Base-by-base conservation (phyloP, 306 rosid species). In the Quercus engelmannii region DNA sequence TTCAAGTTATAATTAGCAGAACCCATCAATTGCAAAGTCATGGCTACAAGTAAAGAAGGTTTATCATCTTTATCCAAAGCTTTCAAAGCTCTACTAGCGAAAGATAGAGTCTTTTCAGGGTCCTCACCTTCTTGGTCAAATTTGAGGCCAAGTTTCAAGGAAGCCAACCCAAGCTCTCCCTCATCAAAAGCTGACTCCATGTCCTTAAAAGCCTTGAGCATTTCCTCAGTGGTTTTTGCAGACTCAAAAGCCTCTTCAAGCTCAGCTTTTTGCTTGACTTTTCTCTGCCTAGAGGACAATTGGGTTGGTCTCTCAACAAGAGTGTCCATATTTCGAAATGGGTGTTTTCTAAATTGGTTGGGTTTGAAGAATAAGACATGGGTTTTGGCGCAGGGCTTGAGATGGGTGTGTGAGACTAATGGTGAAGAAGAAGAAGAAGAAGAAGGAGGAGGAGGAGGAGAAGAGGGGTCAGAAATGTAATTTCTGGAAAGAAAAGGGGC, bases 41-140 rank as follows among this genome's bases (percentile, higher is more conserved):
- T 92, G 18, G 97, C 93, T 89, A 88, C 83, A 58, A 80, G 87
- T 14, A 94, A 71, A 73, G 93, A 85, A 75, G 86, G 86, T 35
- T 81, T 85, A 74, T 78, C 83, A 62, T 90, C 93, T 28, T 67
- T 86, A 38, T 87, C 93, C 76, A 94, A 88, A 33, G 91, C 89
- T 58, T 85, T 88, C 79, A 92, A 89, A 63, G 97, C 95, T 55
- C 90, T 88, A 30, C 58, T 59, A 30, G 97, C 95, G 78, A 91
- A 94, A 17, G 88, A 81, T 63, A 91, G 86, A 78, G 86, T 83
- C 79, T 81, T 89, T 80, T 87, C 93, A 73, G 97, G 97, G 61
- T 94, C 93, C 86, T 92, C 97, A 75, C 93, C 97, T 85, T 91
- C 93, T 15, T 86, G 97, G 71, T 94, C 97, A 58, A 94, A 86